Conservation (phyloP, 2,329 filamentous ascomycete species). For the Orbilia ellipsospora region DNA sequence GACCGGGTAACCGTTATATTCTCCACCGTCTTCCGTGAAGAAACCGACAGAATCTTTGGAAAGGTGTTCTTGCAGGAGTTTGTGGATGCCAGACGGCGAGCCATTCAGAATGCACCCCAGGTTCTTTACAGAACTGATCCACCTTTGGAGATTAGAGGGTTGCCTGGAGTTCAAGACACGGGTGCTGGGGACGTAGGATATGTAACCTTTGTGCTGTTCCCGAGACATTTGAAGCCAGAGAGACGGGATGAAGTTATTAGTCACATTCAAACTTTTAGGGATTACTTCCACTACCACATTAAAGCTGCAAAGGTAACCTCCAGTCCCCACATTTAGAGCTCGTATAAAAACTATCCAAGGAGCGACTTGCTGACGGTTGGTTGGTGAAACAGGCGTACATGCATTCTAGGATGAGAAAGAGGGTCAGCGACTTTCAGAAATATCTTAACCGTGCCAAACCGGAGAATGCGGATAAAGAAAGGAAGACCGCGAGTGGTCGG, state of each 20-base stretch:
- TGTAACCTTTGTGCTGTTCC: slow-evolving; percentile 97
- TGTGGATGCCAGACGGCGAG: slow-evolving; percentile 91
- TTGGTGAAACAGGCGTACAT: slow-evolving; percentile 78
- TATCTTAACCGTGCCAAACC: slow-evolving; percentile 95
- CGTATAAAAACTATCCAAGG: too few species aligned
- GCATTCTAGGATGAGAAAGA: slow-evolving; percentile 95
- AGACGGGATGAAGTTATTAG: slow-evolving; percentile 95
- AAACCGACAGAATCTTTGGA: slow-evolving; percentile 96
- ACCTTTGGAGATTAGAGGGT: slow-evolving; percentile 86
- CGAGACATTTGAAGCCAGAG: slow-evolving; percentile 89
- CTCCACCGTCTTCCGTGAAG: slow-evolving; percentile 96
- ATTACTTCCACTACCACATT: slow-evolving; percentile 99
- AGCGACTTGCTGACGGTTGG: not conserved
- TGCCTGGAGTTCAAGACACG: slow-evolving; percentile 79
- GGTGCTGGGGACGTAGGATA: slow-evolving; percentile 91
- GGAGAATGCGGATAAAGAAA: slow-evolving; percentile 88
- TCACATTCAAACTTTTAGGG: slow-evolving; percentile 99
- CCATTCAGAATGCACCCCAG: slow-evolving; percentile 97
- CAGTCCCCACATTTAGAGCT: not conserved
- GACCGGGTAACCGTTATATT: slow-evolving; percentile 99
- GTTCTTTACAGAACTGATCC: slow-evolving; percentile 96
- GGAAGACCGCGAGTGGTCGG: slow-evolving; percentile 95
- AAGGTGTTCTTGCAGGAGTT: slow-evolving; percentile 99
- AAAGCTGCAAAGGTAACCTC: slow-evolving; percentile 88
- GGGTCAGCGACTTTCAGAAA: slow-evolving; percentile 98